Percentiles rank a stretch among this genome's conserved stretches.
phyloP scores from a whole-genome alignment of 1,139 yeast genomes.

The Nadsonia starkeyi-henricii region DNA sequence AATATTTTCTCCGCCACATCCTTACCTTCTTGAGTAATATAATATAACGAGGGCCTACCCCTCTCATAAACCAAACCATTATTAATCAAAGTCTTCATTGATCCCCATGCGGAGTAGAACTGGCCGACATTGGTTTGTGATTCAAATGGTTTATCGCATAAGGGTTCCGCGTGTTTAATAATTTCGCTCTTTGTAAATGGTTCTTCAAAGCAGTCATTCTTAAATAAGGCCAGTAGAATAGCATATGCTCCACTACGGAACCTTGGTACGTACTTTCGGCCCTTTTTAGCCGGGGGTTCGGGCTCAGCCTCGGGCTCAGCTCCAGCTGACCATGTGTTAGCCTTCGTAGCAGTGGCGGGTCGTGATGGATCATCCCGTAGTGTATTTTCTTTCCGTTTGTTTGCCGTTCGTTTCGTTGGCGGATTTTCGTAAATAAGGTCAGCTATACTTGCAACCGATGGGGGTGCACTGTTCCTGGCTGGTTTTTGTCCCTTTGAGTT shows the following conservation, averaged over 20 bases:
- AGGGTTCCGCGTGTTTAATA: background rate
- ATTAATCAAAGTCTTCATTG: background rate
- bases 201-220: background rate
- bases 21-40: background rate
- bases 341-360: background rate
- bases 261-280: background rate
- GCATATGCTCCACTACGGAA: background rate
- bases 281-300: background rate
- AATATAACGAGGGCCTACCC: background rate
- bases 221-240: background rate
- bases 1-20: background rate
- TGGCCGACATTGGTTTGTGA: background rate
- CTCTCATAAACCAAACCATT: background rate
- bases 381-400: no score
- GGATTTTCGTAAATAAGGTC: no score
- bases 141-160: background rate
- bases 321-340: background rate
- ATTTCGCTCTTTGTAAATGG: background rate
- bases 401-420: no score
- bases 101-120: background rate
- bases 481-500: background rate
- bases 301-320: background rate
- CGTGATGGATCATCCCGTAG: background rate
- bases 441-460: no score
- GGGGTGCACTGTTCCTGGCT: background rate